Base-by-base conservation (phyloP, 352 stramenopile genomes). In the Globisporangium cederbergense region DNA sequence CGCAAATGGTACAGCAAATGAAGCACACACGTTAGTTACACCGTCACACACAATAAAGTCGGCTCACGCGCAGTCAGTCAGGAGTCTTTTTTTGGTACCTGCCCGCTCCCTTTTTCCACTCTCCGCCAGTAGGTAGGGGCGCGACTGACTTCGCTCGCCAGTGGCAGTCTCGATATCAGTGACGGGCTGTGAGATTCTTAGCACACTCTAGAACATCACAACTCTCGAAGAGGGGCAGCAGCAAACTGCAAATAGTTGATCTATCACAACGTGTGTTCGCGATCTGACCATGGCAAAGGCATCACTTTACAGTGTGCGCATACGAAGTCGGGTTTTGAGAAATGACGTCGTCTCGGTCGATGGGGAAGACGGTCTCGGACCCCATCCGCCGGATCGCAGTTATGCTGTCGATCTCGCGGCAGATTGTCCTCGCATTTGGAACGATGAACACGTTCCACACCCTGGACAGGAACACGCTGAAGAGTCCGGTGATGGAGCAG, bases 351-450 rank as follows among this genome's bases (percentile, higher is more conserved):
- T 76, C 73, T 18, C 67, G 46, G n/a, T 76, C 70, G n/a, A 82
- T 70, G 2, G 72, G 73, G 34, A 78, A 79, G 20, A 82, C 74
- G 11, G 67, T 77, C 64, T 82, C 75, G 38, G 58, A 66, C 16
- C 60, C 73, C 10, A 62, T 69, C 11, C 67, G 70, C 11, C 67
- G 66, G 30, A 54, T 52, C 13, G 57, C 28, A 22, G 63, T 58
- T 38, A 84, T 64, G 42, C 66, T 70, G 64, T 88, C 79, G 11
- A 80, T 67, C 47, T 89, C 77, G 0, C 76, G 66, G 62, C 74
- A 82, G 53, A 88, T 84, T 14, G 77, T 82, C 9, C 76, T 67
- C 1, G 79, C 70, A 2, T 73, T 67, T 3, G 79, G 79, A 1
- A 60, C 43, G 40, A 89, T 67, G 14, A 82, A 60, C 2, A 86